phyloP scores from a whole-genome alignment of 1,139 yeast species.

The Hyphopichia buzzinii region DNA sequence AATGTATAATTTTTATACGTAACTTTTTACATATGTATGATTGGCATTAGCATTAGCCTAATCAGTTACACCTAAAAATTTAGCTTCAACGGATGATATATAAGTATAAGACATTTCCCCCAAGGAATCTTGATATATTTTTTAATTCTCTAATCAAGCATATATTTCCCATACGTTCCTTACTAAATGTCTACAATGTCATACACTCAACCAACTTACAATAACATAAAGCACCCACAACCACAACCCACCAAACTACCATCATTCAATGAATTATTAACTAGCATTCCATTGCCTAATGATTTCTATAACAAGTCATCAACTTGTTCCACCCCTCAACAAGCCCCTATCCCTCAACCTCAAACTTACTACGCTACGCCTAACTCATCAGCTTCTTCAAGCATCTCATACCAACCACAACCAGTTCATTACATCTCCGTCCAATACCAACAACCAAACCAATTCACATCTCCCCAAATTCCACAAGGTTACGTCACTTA shows the following conservation, averaged over 20 bases:
- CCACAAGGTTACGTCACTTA: constrained; percentile 3
- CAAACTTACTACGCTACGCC: constrained; percentile 2
- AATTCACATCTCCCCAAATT: background rate
- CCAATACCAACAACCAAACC: background rate
- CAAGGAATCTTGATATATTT: too few relatives aligned
- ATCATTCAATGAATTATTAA: constrained; percentile 37
- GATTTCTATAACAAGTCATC: constrained; percentile 11
- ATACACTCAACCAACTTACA: constrained; percentile 5
- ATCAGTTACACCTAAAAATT: too few relatives aligned
- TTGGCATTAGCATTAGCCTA: too few relatives aligned
- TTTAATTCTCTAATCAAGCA: too few relatives aligned
- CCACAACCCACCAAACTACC: constrained; percentile 23
- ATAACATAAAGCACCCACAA: constrained; percentile 7
- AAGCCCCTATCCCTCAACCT: constrained; percentile 2
- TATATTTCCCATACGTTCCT: too few relatives aligned
- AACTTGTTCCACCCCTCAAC: constrained; percentile 16
- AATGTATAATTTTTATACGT: background rate
- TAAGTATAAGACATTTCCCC: too few relatives aligned
- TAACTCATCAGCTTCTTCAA: background rate
- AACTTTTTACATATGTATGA: too few relatives aligned
- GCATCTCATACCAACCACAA: constrained; percentile 8
- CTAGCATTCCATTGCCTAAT: constrained; percentile 34
- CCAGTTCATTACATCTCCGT: constrained; percentile 12
- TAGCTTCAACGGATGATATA: too few relatives aligned
- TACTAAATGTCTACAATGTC: constrained; percentile 4